phyloP scores from a whole-genome alignment of 331 rosid species.

The Pyrus hybrid region DNA sequence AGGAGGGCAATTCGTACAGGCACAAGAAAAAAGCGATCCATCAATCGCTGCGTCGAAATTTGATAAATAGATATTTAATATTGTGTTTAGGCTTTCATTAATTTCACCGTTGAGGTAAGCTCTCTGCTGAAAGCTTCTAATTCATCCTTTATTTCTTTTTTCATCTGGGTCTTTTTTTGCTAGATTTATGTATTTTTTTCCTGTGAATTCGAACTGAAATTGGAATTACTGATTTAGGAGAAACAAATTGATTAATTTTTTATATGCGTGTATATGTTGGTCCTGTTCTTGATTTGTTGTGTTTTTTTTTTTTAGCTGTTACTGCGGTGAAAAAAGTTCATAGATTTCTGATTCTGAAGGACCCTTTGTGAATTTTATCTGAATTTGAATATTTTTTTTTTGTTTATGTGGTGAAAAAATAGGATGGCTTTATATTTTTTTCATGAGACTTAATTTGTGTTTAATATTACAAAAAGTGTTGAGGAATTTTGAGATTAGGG shows the following conservation, averaged over 20 bases:
- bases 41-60: background rate
- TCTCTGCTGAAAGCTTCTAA: background rate
- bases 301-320: background rate
- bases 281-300: background rate
- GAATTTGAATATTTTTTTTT: background rate
- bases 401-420: background rate
- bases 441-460: background rate
- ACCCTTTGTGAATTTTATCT: background rate
- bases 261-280: background rate
- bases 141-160: background rate
- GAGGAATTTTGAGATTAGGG: background rate
- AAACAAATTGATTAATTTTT: background rate
- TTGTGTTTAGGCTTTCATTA: background rate
- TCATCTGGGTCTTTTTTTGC: background rate
- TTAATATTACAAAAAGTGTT: background rate
- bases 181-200: background rate
- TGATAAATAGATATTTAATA: too few species aligned
- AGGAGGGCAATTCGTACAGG: background rate
- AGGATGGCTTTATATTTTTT: background rate
- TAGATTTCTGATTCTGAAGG: background rate
- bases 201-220: background rate
- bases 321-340: background rate
- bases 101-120: background rate
- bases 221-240: background rate
- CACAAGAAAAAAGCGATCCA: background rate